A percentile compares a stretch with the other conserved stretches of the same genome.
phyloP scores from a whole-genome alignment of 1,284 basidiomycete genomes.

The Ceraceosorus guamensis region DNA sequence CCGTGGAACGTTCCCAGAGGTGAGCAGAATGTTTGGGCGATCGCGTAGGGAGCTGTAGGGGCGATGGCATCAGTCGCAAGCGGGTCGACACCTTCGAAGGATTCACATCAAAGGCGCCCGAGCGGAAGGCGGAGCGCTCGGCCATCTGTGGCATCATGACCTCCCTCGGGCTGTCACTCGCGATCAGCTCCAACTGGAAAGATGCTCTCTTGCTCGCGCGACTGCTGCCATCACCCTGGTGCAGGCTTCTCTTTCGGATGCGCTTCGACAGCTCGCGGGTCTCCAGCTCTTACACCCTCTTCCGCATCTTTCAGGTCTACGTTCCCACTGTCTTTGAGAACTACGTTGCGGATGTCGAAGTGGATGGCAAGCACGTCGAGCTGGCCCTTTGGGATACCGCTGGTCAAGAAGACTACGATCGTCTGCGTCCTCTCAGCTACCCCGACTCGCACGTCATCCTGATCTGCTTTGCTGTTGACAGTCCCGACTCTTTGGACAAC shows the following conservation, averaged over 20 bases:
- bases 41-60: background rate
- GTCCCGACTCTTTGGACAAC: conserved; percentile 84
- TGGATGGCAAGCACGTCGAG: conserved; percentile 84
- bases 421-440: conserved; percentile 61
- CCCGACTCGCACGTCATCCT: conserved; percentile 88
- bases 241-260: too few species aligned
- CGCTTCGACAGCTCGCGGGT: too few species aligned
- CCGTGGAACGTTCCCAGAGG: conserved; percentile 79
- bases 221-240: too few species aligned
- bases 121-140: too few species aligned
- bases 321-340: conserved; percentile 88
- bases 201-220: too few species aligned
- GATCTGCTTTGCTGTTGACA: conserved; percentile 88
- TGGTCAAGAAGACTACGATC: conserved; percentile 69
- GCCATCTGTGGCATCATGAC: too few species aligned
- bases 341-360: conserved; percentile 81
- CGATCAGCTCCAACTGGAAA: too few species aligned
- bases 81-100: too few species aligned
- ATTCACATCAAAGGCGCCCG: too few species aligned
- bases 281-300: too few species aligned
- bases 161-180: too few species aligned
- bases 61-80: background rate
- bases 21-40: conserved; percentile 47
- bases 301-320: conserved; percentile 60
- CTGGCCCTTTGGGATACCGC: conserved; percentile 92